Evolutionary conservation across 2,329 filamentous ascomycete species (phyloP), one percentile per base, ranked within the genome.

Genomic region (Biscogniauxia marginata): DNA sequence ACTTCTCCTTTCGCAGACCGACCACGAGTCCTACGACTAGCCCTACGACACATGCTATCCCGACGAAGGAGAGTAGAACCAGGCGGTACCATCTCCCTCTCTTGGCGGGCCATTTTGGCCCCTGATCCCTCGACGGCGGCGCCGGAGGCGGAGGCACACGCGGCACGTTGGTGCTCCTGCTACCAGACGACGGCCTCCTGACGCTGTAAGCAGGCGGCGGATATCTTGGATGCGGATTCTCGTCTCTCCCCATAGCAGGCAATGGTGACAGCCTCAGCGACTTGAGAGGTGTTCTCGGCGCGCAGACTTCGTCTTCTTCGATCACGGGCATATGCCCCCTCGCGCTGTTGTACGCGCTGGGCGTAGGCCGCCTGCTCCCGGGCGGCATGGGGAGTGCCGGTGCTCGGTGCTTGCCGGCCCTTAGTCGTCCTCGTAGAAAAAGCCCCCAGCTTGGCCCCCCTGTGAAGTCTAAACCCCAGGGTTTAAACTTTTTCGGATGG

Each of bases 21-120:
- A 78, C 50, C 0, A 72, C 68, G 23, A 80, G 62, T 0, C 77
- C 78, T 24, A 77, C 67, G 0, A 71, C 70, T 25, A 80, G 54
- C 0, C 69, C 76, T 3, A 76, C 65, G 7, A 72, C 62, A 46
- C 75, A 55, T 5, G 69, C 60, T 6, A 72, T 49, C 11, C 73
- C 46, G 3, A 77, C 22, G 7, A 71, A 53, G 0, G 68, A 43
- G 2, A 70, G 52, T 7, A 74, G 46, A 0, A 63, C 57, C 39
- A 76, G 49, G 9, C 75, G 63, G n/a, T 67, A 73, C 66, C 74
- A 74, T 1, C 72, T 65, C 3, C 70, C 66, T 21, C 69, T 59
- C 25, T 60, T 57, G 0, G 61, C 54, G 13, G 63, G 54, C 63
- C 67, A 64, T 8, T 47, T 49, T 9, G 45, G 58, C 22, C 39